Evolutionary conservation across 2,329 filamentous ascomycete species (phyloP), one percentile per base, ranked within the genome.

Genomic region (Colletotrichum sp.): DNA sequence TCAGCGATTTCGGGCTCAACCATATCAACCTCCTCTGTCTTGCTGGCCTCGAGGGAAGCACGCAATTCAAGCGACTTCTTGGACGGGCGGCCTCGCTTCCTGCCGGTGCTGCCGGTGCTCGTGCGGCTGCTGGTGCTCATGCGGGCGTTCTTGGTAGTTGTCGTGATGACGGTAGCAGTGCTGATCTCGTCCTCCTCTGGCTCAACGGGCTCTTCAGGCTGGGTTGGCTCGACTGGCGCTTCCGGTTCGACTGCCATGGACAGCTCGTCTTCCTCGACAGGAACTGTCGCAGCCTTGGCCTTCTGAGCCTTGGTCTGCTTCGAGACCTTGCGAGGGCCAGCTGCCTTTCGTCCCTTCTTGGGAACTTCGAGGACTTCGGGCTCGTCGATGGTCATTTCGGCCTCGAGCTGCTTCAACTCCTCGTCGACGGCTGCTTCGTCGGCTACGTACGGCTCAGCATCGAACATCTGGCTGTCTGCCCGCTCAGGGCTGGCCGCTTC

Each of bases 331-430:
- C 87, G 87, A 5, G 86, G 83, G n/a, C 83, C 87, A 4, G 80
- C 81, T 8, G 88, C 81, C 79, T 91, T 91, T 65, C 88, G 88
- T 30, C 88, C 89, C 80, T 90, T 92, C 82, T 92, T 92, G 6
- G 89, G 86, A 13, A 89, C 84, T 6, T 85, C 82, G 0, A 89
- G 78, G n/a, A 84, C 79, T 55, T 88, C 86, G 10, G 81, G 76
- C 28, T 80, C 78, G 7, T 78, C 72, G 15, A 77, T 59, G 3
- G 76, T 83, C 86, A 90, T 89, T 72, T 91, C 88, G 21, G 85
- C 84, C 73, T 90, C 87, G 12, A 92, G 82, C 6, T 86, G 85
- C 64, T 84, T 84, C 7, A 92, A 81, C 71, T 92, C 90, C 10
- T 88, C 88, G 7, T 91, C 88, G 6, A 92, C 83, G 7, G 83